Base-by-base conservation (phyloP, 495 filamentous ascomycete species). In the Symbiotaphrina buchneri region DNA sequence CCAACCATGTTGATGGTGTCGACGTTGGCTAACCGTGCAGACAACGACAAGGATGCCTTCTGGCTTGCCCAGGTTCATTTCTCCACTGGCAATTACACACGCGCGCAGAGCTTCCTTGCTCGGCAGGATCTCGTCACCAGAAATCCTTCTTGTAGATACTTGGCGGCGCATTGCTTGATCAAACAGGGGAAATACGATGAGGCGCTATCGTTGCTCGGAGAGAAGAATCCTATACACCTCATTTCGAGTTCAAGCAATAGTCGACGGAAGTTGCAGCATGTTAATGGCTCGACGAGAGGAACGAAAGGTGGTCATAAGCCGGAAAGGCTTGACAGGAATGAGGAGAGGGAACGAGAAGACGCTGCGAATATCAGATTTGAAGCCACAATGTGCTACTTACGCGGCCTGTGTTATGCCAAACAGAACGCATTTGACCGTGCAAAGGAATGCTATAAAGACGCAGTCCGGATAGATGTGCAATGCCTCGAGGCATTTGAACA, bases 401-500 rank as follows among this genome's bases (percentile, higher is more conserved):
- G 87, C 15, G 87, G 87, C 3, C 61, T 91, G 16, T 94, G 91
- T 54, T 94, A 80, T 44, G 84, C 87, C 11, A 94, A 93, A 50
- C 81, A 91, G 52, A 99, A 95, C 50, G 78, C 84, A 10, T 95
- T 94, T 40, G 90, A 99, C 45, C 72, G 84, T 17, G 87, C 87
- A 21, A 92, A 92, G 43, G 83, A 94, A 43, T 94, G 90, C 53
- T 99, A 94, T 59, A 94, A 92, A 54, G 79, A 90, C 41, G 87
- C 87, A 5, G 79, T 95, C 25, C 63, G 78, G 28, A 94, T 99
- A 44, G 90, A 99, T 47, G 83, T 95, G 4, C 84, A 94, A 47
- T 99, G 87, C 49, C 95, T 90, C 44, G 87, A 99, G 47, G 87
- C 87, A 2, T 95, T 95, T 44, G 84, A 92, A 36, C 82, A 93